Base-by-base conservation (phyloP, 2,329 filamentous ascomycete species). In the Verticillium nonalfalfae region DNA sequence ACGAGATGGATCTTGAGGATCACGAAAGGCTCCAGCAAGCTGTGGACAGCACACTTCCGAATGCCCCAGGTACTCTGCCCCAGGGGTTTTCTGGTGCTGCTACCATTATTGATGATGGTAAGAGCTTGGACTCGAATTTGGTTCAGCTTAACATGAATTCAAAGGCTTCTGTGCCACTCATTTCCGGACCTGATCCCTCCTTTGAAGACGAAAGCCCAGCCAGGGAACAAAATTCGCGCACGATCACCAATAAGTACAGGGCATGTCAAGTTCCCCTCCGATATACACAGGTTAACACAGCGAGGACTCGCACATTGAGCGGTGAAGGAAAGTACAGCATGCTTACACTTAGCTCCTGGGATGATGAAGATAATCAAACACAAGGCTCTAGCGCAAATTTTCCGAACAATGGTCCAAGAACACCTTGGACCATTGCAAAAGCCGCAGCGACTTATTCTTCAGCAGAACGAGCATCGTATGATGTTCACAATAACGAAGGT, bases 361-460 rank as follows among this genome's bases (percentile, higher is more conserved):
- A 31, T 26, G 56, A 39, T 14, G 56, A 58, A 9, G 56, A 58
- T 4, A 11, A 39, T 39, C 21, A 13, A 7, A 11, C 34, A 31
- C 3, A 36, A 15, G 11, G 7, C 34, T 7, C 31, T 21, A 13
- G 2, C 10, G 18, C 4, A 1, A 18, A 26, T n/a, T 7, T 13
- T 10, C 9, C 13, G 7, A 11, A 9, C 45, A 52, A 26, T 52
- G 45, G 21, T 52, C 18, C 9, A 52, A 52, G 45, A n/a, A 65
- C 63, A 6, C 64, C 63, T 0, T 66, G 64, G 64, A 52, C 58
- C 10, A 56, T 65, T 14, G 63, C 64, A 33, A 60, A 59, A 18
- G 56, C 26, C 7, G 50, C 62, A 7, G 56, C 59, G 13, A 33
- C 9, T 21, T 36, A 18, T 21, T 21, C 10, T 13, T 2, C 45